These are phyloP conservation scores for Paramecium bursaria DNA, from an alignment of 73 alveolate genomes.

Conservation along the genomic window DNA sequence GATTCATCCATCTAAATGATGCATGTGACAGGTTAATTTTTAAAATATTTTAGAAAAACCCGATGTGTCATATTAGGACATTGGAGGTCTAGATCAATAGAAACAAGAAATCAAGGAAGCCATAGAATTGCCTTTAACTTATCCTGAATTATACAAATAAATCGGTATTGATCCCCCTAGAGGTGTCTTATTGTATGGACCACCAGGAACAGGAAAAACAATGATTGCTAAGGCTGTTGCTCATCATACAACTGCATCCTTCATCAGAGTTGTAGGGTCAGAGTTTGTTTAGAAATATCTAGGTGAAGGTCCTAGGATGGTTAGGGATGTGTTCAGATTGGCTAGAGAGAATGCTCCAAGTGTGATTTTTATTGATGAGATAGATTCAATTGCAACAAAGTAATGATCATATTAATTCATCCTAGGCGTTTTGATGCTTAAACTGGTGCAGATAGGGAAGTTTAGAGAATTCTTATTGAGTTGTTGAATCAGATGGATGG, in stretches of 20 bases:
- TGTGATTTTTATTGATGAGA: constrained; percentile 99
- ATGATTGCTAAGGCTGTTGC: constrained; percentile 99
- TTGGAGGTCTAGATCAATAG: constrained; percentile 99
- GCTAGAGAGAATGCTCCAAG: constrained; percentile 99
- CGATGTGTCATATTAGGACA: constrained; percentile 98
- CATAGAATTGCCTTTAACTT: constrained; percentile 98
- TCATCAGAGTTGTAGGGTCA: constrained; percentile 98
- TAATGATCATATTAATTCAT: neutral
- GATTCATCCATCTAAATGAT: constrained; percentile 96
- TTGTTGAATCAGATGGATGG: constrained; percentile 98
- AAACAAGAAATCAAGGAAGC: constrained; percentile 99
- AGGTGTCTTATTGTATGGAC: constrained; percentile 98
- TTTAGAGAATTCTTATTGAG: constrained; percentile 96
- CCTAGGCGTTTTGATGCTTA: constrained; percentile 94
- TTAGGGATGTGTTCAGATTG: constrained; percentile 98
- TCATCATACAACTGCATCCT: constrained; percentile 97
- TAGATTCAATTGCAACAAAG: constrained; percentile 98
- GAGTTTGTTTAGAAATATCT: constrained; percentile 99
- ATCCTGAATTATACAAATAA: constrained; percentile 98
- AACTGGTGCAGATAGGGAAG: constrained; percentile 98
- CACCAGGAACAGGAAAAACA: constrained; percentile 99
- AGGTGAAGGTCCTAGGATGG: constrained; percentile 99
- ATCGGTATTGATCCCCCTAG: constrained; percentile 99
- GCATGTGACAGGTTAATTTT: constrained; percentile 68
- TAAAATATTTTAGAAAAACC: constrained; percentile 95